Percentiles rank a stretch among this genome's conserved stretches.
Conservation (phyloP, 2,329 filamentous ascomycete genomes). For the Proliferodiscus dingleyae region DNA sequence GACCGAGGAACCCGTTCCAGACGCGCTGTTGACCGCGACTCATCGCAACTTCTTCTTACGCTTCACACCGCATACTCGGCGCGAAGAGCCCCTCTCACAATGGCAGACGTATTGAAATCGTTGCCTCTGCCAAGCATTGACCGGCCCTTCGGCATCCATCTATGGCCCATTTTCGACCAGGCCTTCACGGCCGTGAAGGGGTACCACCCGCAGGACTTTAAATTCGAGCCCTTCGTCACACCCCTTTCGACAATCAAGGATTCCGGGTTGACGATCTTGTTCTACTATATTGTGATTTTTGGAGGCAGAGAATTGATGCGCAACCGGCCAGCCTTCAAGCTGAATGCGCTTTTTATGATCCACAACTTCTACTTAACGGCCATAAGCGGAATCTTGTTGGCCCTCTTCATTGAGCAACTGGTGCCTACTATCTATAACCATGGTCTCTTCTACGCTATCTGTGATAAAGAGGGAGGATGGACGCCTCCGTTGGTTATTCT, state of each 20-base stretch:
- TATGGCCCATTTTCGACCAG: slow-evolving; percentile 95
- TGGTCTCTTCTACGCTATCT: slow-evolving; percentile 88
- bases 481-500: slow-evolving; percentile 87
- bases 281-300: slow-evolving; percentile 93
- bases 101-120: slow-evolving; percentile 39
- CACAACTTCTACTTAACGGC: slow-evolving; percentile 93
- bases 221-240: slow-evolving; percentile 74
- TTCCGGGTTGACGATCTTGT: slow-evolving; percentile 71
- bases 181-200: slow-evolving; percentile 71
- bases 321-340: slow-evolving; percentile 75
- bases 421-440: slow-evolving; percentile 74
- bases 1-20: too few relatives aligned
- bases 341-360: slow-evolving; percentile 85
- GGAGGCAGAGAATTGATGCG: slow-evolving; percentile 91
- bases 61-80: too few relatives aligned
- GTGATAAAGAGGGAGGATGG: slow-evolving; percentile 78
- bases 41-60: too few relatives aligned
- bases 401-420: slow-evolving; percentile 86
- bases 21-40: too few relatives aligned
- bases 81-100: too few relatives aligned
- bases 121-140: slow-evolving; percentile 76
- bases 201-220: slow-evolving; percentile 81
- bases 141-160: slow-evolving; percentile 80
- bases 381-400: slow-evolving; percentile 76
- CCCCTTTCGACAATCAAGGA: slow-evolving; percentile 86